These are phyloP conservation scores for Pyrrhoderma noxium DNA, from an alignment of 1,284 basidiomycete species.

Conservation along the genomic window DNA sequence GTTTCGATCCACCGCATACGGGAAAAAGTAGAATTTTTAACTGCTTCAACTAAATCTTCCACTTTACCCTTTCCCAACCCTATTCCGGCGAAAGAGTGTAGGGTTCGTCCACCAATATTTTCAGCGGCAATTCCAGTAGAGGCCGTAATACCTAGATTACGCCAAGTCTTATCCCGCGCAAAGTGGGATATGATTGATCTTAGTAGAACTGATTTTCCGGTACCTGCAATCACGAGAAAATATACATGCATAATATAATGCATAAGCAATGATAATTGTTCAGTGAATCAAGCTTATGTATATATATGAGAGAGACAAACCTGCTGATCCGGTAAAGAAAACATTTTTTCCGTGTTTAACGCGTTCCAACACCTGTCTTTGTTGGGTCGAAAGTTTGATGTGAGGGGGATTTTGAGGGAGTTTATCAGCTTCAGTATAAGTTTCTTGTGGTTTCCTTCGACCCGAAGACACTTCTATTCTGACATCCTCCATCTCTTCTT, in stretches of 20 bases:
- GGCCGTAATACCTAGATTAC: slow-evolving; percentile 38
- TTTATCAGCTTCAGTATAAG: too few species aligned
- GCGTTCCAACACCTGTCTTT: slow-evolving; percentile 47
- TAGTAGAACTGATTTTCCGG: slow-evolving; percentile 42
- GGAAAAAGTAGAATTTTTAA: slow-evolving; percentile 32
- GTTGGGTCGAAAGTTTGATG: slow-evolving; percentile 39
- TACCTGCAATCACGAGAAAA: slow-evolving; percentile 33
- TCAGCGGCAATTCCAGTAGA: slow-evolving; percentile 45
- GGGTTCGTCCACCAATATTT: slow-evolving; percentile 48
- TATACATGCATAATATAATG: slow-evolving; percentile 1
- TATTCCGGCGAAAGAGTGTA: slow-evolving; percentile 50
- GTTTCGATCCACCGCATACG: slow-evolving; percentile 43
- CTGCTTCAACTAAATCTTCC: slow-evolving; percentile 30
- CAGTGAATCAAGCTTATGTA: background rate
- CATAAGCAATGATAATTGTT: background rate
- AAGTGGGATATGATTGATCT: slow-evolving; percentile 39
- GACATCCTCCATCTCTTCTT: too few species aligned
- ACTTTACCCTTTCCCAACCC: slow-evolving; percentile 37
- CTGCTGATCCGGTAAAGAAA: slow-evolving; percentile 79
- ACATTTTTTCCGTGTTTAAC: slow-evolving; percentile 55
- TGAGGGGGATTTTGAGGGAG: background rate
- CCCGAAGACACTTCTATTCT: too few species aligned
- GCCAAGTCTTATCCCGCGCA: slow-evolving; percentile 29
- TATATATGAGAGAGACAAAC: slow-evolving; percentile 29
- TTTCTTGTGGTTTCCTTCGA: too few species aligned